Base-by-base conservation (phyloP, 495 filamentous ascomycete genomes). In the Echria macrotheca region DNA sequence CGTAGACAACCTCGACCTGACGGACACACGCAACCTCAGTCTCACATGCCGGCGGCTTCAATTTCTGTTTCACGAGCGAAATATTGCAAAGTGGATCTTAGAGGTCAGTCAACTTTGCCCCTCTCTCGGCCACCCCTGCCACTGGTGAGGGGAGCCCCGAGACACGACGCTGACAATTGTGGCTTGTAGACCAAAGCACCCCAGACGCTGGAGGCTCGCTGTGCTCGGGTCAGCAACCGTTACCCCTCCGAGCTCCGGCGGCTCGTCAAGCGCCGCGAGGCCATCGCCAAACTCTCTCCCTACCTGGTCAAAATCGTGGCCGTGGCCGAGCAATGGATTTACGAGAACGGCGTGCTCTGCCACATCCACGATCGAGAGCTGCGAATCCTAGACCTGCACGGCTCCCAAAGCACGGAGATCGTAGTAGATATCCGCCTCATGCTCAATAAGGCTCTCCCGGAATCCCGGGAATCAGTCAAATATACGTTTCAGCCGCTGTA, bases 351-450 rank as follows among this genome's bases (percentile, higher is more conserved):
- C 14, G 65, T 78, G 3, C 67, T 89, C 6, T 84, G 78, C 49
- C 85, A 88, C 54, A 71, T 77, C 8, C 58, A 70, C 19, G 62
- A 65, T 15, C 69, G 72, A 9, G 67, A 76, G 60, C 70, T 91
- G 29, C 82, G 84, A n/a, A 60, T 86, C 11, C 64, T 87, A 36
- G 71, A 87, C 46, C 63, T 87, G 8, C 79, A 83, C 65, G 51
- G 63, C 14, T 68, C 69, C 1, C 63, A 61, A n/a, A 57, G 46
- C 28, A 58, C 64, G 18, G 84, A 89, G 52, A 66, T 80, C 21
- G 79, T 82, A 4, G 58, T 87, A 24, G 71, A 83, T 55, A 71
- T 85, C 29, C 66, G 71, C 19, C 56, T 53, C 4, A 58, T 84
- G 0, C 61, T 81, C 23, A 51, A 64, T 18, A 28, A 55, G 24